Base-by-base conservation (phyloP, 1,284 basidiomycete species). In the Puccinia brachypodii region DNA sequence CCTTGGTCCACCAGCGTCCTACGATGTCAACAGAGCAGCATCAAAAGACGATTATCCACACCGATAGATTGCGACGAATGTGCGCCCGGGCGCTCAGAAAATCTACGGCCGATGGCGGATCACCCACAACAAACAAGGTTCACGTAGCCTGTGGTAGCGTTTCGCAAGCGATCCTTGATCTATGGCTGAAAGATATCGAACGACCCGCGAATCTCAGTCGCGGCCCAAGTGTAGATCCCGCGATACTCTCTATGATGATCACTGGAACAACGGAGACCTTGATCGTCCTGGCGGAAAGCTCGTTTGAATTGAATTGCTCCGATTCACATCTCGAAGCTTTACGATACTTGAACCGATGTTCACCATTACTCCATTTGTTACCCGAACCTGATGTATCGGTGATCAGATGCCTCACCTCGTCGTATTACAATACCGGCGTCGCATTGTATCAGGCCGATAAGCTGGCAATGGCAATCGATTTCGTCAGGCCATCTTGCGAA, bases 401-500 rank as follows among this genome's bases (percentile, higher is more conserved):
- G 28, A 75, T 81, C 47, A 60, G 79, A 75, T 74, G 79, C n/a
- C 58, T 81, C 36, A 74, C 79, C 28, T 74, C 79, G 28, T 47
- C 69, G 44, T 81, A 74, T 47, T 81, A 81, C 14, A 81, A 81
- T 50, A 60, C 69, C 22, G 79, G 71, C 33, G 79, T 81, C 33
- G 58, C 72, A 33, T 64, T 81, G 22, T 81, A 81, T 44, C 79
- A 81, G 62, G 79, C 58, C 31, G 60, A 75, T 60, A 81, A 81
- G 62, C 42, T 66, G 36, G 72, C 58, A 40, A 50, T 62, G 60
- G 72, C 79, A 16, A 75, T 81, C 14, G 31, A 56, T 28, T 81
- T 81, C 31, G 36, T 81, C 22, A 74, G 47, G 40, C 79, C 69
- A 16, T 71, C 79, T 11, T 81, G 79, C n/a, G 53, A 73, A 33